Conservation (phyloP, 73 alveolate species). For the Symbiodinium natans region DNA sequence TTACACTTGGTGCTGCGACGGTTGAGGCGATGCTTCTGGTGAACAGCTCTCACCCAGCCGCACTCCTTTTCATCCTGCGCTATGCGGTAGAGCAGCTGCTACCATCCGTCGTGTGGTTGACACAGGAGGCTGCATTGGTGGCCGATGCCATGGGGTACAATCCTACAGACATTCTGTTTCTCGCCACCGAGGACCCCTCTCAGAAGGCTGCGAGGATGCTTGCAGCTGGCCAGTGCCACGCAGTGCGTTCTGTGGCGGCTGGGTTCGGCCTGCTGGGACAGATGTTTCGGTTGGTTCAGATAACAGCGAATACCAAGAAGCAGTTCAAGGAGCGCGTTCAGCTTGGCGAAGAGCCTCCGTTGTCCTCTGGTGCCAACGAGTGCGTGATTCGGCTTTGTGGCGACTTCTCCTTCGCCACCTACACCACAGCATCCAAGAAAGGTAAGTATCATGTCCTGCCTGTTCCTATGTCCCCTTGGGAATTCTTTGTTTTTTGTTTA, state of each 20-base stretch:
- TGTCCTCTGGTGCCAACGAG: slow-evolving; percentile 75
- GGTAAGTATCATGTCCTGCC: slow-evolving; percentile 50
- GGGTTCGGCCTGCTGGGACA: slow-evolving; percentile 64
- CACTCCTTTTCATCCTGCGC: slow-evolving; percentile 46
- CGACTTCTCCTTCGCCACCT: slow-evolving; percentile 65
- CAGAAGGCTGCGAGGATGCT: slow-evolving; percentile 23
- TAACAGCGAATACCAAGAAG: slow-evolving; percentile 45
- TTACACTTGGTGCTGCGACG: slow-evolving; percentile 78
- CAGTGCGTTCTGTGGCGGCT: slow-evolving; percentile 62
- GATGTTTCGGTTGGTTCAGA: slow-evolving; percentile 30
- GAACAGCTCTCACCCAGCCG: slow-evolving; percentile 3
- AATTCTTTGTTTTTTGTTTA: too few species aligned
- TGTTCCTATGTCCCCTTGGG: neutral
- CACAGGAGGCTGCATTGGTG: slow-evolving; percentile 59
- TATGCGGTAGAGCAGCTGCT: slow-evolving; percentile 55
- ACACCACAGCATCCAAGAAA: slow-evolving; percentile 22
- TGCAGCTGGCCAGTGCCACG: slow-evolving; percentile 73
- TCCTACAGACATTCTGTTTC: neutral
- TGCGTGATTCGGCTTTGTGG: slow-evolving; percentile 86
- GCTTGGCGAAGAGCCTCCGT: slow-evolving; percentile 32
- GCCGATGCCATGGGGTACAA: slow-evolving; percentile 62
- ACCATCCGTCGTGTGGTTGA: slow-evolving; percentile 66
- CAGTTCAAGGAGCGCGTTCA: slow-evolving; percentile 46
- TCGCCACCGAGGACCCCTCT: neutral
- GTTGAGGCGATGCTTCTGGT: slow-evolving; percentile 52